Evolutionary conservation across 129 eudicot species (phyloP).

Genomic region (Erigeron canadensis): DNA sequence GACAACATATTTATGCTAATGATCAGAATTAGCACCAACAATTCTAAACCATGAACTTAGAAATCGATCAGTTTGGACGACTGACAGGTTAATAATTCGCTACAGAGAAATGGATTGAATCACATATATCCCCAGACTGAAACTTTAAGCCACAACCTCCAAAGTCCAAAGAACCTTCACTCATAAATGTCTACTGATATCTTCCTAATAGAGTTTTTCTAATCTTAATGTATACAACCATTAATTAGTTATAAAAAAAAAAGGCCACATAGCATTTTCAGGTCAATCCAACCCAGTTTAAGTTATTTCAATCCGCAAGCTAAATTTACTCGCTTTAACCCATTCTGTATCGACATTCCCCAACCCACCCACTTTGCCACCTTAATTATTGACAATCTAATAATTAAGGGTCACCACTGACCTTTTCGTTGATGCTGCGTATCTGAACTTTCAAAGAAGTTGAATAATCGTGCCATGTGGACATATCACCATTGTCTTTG

Average conservation of each 20-base stretch:
- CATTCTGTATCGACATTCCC: neutral
- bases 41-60: neutral
- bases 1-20: too few relatives aligned
- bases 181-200: neutral
- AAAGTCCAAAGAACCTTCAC: neutral
- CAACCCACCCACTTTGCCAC: constrained; percentile 1
- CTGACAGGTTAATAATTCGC: neutral
- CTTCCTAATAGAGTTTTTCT: too few relatives aligned
- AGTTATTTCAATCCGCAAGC: neutral
- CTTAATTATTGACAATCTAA: neutral
- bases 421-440: constrained; percentile 69
- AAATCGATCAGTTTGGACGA: neutral
- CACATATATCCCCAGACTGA: neutral
- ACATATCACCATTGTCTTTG: constrained; percentile 43
- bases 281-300: neutral
- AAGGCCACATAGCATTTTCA: neutral
- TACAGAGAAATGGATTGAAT: neutral
- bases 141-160: neutral
- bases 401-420: constrained; percentile 22
- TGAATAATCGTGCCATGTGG: constrained; percentile 66
- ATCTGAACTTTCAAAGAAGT: constrained; percentile 60
- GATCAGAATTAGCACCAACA: neutral
- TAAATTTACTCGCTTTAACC: neutral
- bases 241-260: too few relatives aligned
- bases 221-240: too few relatives aligned